Percentiles rank a stretch among this genome's conserved stretches.
phyloP scores from a whole-genome alignment of 2,329 filamentous ascomycete species.

The Calonectria montana region DNA sequence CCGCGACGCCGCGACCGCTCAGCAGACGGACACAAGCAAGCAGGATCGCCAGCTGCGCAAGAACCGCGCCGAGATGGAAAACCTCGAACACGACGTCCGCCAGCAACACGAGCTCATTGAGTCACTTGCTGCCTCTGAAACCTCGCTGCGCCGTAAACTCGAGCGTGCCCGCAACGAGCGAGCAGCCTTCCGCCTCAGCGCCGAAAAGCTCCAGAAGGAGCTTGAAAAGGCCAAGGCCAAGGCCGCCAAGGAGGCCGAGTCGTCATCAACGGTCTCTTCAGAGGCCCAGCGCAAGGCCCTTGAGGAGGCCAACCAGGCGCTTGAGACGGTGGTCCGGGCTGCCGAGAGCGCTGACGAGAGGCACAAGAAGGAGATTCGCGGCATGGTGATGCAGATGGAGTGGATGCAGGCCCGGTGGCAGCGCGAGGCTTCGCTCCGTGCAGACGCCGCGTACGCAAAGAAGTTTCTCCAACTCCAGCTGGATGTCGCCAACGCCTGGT shows the following conservation, averaged over 20 bases:
- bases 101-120: constrained; percentile 76
- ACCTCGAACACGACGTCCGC: constrained; percentile 77
- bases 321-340: constrained; percentile 69
- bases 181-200: constrained; percentile 64
- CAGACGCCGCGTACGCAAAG: constrained; percentile 88
- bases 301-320: constrained; percentile 60
- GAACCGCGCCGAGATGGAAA: constrained; percentile 72
- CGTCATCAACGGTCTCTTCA: constrained; percentile 22
- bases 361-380: constrained; percentile 81
- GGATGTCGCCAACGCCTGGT: constrained; percentile 91
- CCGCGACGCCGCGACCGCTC: constrained; percentile 49
- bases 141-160: constrained; percentile 73
- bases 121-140: constrained; percentile 65
- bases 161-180: constrained; percentile 76
- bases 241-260: constrained; percentile 48
- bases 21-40: constrained; percentile 56
- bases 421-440: constrained; percentile 83
- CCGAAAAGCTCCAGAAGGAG: constrained; percentile 66
- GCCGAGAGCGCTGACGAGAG: constrained; percentile 73
- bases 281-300: constrained; percentile 39
- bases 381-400: constrained; percentile 88
- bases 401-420: constrained; percentile 87
- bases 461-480: constrained; percentile 82
- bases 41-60: constrained; percentile 71
- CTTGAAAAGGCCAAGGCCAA: constrained; percentile 58